Evolutionary conservation across 768 basidiomycete species (phyloP), one percentile per base, ranked within the genome.

Genomic region (Collybia sp.): DNA sequence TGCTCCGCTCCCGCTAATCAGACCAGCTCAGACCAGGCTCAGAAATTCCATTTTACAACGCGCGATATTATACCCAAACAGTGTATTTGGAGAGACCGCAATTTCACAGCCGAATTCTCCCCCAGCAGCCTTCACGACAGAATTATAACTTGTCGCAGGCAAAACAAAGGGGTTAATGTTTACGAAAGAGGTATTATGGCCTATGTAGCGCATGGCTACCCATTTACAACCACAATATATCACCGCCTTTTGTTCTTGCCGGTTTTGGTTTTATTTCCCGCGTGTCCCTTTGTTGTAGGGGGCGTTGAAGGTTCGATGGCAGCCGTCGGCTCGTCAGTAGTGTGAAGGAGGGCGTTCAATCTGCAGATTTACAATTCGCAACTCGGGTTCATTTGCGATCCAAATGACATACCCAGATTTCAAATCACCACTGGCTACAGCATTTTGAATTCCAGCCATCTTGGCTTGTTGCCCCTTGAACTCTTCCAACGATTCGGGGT

Each of bases 401-500:
- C 25, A 25, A 25, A 25, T 37, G 13, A 37, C 57, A 18, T 63
- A 84, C 82, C 82, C 76, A 12, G 72, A 69, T 53, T 75, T 80
- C 51, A 80, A 52, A 51, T 85, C 82, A 13, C 82, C 83, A 43
- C 62, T 77, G 35, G 77, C 71, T 33, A 85, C 51, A 1, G 82
- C 76, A 53, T 59, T 77, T 53, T 84, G 84, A 19, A 80, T 60
- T 32, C 59, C 69, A n/a, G 69, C 58, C 55, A 82, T 63, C 59
- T 74, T 80, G 15, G 72, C 77, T 53, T 85, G 84, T 35, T 77
- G 77, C 50, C 68, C 73, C 50, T 78, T 78, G 48, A 87, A 70
- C 41, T 84, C 85, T 52, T 83, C 75, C 49, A 86, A 59, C 8
- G 76, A 64, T 56, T 83, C 81, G 1, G 85, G 84, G 54, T 89